phyloP scores from a whole-genome alignment of 768 basidiomycete genomes.

The Auriscalpium vulgare region DNA sequence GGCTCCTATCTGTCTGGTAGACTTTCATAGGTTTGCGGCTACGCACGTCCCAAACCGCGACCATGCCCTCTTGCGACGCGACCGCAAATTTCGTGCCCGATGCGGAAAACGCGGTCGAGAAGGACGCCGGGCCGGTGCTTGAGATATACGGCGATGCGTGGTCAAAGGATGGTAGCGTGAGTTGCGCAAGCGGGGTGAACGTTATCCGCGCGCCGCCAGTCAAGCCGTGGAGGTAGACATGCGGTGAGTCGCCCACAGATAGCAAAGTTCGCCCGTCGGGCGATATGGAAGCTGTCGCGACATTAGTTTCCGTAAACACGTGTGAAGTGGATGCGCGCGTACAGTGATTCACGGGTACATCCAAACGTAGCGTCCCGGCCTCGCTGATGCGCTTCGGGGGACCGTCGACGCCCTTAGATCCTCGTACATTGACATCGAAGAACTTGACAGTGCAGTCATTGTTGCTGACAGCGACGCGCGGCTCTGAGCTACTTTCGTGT shows the following conservation, averaged over 20 bases:
- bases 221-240: constrained; percentile 76
- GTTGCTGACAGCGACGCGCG: constrained; percentile 75
- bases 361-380: constrained; percentile 47
- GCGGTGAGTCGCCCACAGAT: constrained; percentile 85
- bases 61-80: constrained; percentile 73
- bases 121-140: constrained; percentile 54
- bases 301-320: constrained; percentile 7
- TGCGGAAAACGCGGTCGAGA: constrained; percentile 71
- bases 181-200: constrained; percentile 61
- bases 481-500: constrained; percentile 59
- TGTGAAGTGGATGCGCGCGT: constrained; percentile 22
- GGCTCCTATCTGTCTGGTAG: constrained; percentile 44
- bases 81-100: constrained; percentile 78
- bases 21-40: constrained; percentile 64
- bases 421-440: constrained; percentile 62
- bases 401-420: constrained; percentile 21
- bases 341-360: constrained; percentile 81
- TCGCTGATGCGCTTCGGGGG: constrained; percentile 35
- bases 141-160: constrained; percentile 14
- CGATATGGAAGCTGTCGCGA: constrained; percentile 68
- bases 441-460: constrained; percentile 80
- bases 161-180: constrained; percentile 50
- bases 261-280: constrained; percentile 83
- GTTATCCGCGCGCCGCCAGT: constrained; percentile 53
- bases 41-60: constrained; percentile 79